Evolutionary conservation across 2,329 filamentous ascomycete species (phyloP).

Genomic region (Aspergillus nomiae): DNA sequence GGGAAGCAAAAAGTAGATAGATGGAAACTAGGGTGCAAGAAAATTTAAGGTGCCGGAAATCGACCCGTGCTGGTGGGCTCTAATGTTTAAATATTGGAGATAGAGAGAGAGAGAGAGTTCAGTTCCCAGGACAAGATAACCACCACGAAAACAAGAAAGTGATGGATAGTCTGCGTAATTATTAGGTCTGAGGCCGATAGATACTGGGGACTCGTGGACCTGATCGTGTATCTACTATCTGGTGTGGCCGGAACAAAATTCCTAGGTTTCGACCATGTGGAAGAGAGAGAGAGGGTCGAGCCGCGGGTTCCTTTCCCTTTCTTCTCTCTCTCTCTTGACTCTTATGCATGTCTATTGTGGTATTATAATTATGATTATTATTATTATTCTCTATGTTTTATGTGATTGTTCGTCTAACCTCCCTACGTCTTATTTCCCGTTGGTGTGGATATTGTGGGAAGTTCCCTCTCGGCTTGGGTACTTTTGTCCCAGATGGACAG

Average conservation of each 20-base stretch:
- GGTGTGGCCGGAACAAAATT: not conserved
- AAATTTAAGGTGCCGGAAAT: not conserved
- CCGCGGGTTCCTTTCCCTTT: not conserved
- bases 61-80: not conserved
- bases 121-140: not conserved
- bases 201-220: slow-evolving; percentile 1
- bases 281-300: too few species aligned
- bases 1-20: not conserved
- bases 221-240: not conserved
- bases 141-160: not conserved
- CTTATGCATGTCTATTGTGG: not conserved
- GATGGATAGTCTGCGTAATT: not conserved
- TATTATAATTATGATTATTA: too few species aligned
- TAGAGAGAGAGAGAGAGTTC: not conserved
- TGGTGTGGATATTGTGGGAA: not conserved
- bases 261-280: not conserved
- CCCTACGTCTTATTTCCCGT: not conserved
- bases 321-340: not conserved
- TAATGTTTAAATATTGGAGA: not conserved
- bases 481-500: not conserved
- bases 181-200: not conserved
- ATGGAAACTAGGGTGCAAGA: not conserved
- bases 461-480: not conserved
- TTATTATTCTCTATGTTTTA: too few species aligned
- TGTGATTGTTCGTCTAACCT: not conserved